A percentile compares a stretch with the other conserved stretches of the same genome.
These are phyloP conservation scores for Rhodotorula diobovata DNA, from an alignment of 768 basidiomycete species.

Conservation along the genomic window DNA sequence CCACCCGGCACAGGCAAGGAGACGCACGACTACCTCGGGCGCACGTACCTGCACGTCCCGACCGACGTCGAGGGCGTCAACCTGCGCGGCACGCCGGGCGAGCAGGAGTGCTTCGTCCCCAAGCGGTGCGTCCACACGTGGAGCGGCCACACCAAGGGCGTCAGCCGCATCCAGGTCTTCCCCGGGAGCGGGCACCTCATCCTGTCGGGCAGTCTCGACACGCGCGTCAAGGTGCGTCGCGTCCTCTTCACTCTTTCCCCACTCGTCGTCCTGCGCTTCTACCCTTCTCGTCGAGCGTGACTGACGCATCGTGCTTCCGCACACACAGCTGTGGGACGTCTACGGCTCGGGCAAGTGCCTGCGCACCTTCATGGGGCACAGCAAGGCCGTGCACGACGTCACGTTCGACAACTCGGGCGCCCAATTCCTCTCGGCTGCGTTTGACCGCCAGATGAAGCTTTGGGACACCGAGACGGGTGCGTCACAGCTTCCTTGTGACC, in stretches of 20 bases:
- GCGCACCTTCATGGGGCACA: slow-evolving; percentile 93
- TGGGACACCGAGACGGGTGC: slow-evolving; percentile 95
- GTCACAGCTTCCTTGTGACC: background rate
- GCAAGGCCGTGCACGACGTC: slow-evolving; percentile 92
- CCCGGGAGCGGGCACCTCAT: slow-evolving; percentile 88
- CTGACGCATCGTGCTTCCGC: background rate
- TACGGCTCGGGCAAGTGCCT: slow-evolving; percentile 95
- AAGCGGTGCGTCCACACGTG: slow-evolving; percentile 95
- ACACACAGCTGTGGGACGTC: slow-evolving; percentile 89
- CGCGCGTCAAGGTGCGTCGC: slow-evolving; percentile 78
- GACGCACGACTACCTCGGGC: slow-evolving; percentile 92
- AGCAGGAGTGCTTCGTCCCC: slow-evolving; percentile 80
- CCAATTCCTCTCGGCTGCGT: slow-evolving; percentile 83
- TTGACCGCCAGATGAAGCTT: slow-evolving; percentile 95
- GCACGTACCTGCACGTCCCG: slow-evolving; percentile 90
- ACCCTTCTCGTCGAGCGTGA: background rate
- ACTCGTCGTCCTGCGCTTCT: too few species aligned
- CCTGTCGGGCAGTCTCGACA: slow-evolving; percentile 94
- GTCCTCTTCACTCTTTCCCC: slow-evolving; percentile 6
- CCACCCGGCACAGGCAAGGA: slow-evolving; percentile 60
- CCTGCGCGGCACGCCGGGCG: slow-evolving; percentile 6
- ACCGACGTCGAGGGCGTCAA: slow-evolving; percentile 14
- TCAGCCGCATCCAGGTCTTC: slow-evolving; percentile 88
- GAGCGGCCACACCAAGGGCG: slow-evolving; percentile 95
- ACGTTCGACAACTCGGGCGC: slow-evolving; percentile 90